Evolutionary conservation across 495 filamentous ascomycete species (phyloP).

Genomic region (Lasiosphaeria ovina): DNA sequence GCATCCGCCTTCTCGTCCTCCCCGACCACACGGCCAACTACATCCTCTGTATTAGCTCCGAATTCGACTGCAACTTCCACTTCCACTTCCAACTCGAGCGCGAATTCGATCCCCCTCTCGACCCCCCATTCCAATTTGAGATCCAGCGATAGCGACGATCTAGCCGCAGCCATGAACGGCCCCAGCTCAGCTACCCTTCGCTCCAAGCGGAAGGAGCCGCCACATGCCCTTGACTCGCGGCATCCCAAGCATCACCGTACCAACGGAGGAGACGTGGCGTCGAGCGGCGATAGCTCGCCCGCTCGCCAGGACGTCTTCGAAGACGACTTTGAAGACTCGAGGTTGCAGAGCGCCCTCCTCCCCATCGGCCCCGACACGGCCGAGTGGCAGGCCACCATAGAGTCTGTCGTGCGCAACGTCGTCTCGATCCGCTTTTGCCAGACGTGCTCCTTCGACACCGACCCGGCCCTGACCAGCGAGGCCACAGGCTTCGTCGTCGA

Average conservation of each 20-base stretch:
- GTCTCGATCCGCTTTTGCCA: constrained; percentile 99
- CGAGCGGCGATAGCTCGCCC: constrained; percentile 49
- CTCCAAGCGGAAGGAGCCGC: constrained; percentile 51
- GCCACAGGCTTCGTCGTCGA: constrained; percentile 98
- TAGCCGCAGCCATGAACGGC: constrained; percentile 40
- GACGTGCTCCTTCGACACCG: constrained; percentile 97
- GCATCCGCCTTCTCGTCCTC: background rate
- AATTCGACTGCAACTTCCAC: background rate
- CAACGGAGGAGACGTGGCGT: constrained; percentile 40
- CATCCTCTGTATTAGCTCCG: background rate
- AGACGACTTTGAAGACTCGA: constrained; percentile 32
- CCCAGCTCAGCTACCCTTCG: constrained; percentile 34
- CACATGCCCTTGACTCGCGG: constrained; percentile 38
- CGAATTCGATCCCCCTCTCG: no score
- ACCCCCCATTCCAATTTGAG: no score
- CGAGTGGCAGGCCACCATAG: constrained; percentile 96
- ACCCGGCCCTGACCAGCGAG: constrained; percentile 87
- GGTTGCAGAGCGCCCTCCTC: constrained; percentile 31
- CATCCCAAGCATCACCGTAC: constrained; percentile 51
- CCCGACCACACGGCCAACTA: background rate
- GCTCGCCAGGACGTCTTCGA: constrained; percentile 36
- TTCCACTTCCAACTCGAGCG: background rate
- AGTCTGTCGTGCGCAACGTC: constrained; percentile 85
- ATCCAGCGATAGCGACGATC: no score
- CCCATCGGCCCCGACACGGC: constrained; percentile 73